These are phyloP conservation scores for Xylaria telfairii DNA, from an alignment of 495 filamentous ascomycete species.

Conservation along the genomic window DNA sequence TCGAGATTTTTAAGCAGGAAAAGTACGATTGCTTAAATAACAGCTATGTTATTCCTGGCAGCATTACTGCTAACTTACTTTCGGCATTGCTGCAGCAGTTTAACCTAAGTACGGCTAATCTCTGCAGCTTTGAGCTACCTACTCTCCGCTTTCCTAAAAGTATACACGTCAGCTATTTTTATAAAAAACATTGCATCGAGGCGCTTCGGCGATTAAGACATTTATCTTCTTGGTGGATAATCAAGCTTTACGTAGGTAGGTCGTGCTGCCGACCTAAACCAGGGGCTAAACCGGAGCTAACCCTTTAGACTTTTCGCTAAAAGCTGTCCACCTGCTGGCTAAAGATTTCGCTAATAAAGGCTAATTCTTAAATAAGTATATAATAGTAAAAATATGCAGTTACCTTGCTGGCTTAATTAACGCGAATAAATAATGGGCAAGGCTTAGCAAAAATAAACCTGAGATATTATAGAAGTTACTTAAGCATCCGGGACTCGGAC, in stretches of 20 bases:
- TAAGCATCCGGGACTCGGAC: background rate
- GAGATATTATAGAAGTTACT: background rate
- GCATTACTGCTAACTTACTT: background rate
- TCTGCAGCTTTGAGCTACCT: background rate
- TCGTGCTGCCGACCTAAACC: background rate
- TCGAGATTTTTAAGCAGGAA: conserved; percentile 4
- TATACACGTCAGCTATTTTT: background rate
- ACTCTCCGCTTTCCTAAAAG: background rate
- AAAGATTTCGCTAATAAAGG: conserved; percentile 2
- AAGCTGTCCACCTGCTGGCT: background rate
- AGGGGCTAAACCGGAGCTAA: background rate
- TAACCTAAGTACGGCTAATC: background rate
- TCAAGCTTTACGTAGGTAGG: background rate
- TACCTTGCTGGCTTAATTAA: background rate
- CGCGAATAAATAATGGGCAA: background rate
- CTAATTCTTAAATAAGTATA: background rate
- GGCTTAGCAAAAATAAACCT: background rate
- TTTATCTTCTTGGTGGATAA: conserved; percentile 6
- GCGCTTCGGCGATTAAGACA: conserved; percentile 2
- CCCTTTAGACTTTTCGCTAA: background rate
- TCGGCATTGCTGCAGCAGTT: background rate
- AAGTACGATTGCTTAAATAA: conserved; percentile 1
- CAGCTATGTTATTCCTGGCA: background rate
- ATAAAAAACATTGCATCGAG: background rate
- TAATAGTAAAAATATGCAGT: conserved; percentile 2